A percentile compares a stretch with the other conserved stretches of the same genome.
These are phyloP conservation scores for Scenedesmus sp. DNA, from an alignment of 163 green algal genomes.

Conservation along the genomic window DNA sequence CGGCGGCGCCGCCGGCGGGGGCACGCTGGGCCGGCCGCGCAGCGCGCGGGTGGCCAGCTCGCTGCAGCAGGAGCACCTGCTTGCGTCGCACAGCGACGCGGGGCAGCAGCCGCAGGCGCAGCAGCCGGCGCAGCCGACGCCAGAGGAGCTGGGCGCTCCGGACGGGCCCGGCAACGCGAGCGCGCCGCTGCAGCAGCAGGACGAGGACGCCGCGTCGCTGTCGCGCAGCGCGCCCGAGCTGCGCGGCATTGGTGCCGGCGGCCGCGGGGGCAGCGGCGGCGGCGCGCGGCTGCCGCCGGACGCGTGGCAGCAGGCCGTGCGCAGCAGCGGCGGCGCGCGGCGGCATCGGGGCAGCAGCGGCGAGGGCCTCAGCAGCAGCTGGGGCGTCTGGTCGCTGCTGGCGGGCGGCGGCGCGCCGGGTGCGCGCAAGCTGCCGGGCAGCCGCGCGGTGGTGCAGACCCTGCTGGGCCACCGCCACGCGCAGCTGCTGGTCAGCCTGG, in stretches of 20 bases:
- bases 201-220: background rate
- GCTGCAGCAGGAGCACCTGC: conserved; percentile 22
- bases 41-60: background rate
- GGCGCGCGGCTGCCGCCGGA: background rate
- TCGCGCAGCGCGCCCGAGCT: conserved; percentile 28
- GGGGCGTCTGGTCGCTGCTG: background rate
- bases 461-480: conserved; percentile 69
- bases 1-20: background rate
- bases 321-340: conserved; percentile 4
- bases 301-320: background rate
- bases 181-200: background rate
- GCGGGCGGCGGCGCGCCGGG: background rate
- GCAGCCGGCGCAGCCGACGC: background rate
- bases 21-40: background rate
- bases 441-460: conserved; percentile 57
- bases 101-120: conserved; percentile 5
- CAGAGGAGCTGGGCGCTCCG: background rate
- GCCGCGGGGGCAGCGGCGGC: background rate
- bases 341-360: background rate
- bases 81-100: background rate
- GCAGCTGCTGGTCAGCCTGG: conserved; percentile 75
- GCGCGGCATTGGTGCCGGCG: background rate
- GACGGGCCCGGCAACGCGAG: background rate
- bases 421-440: conserved; percentile 33
- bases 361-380: background rate